Base-by-base conservation (phyloP, 768 basidiomycete genomes). In the Kwoniella sp. region DNA sequence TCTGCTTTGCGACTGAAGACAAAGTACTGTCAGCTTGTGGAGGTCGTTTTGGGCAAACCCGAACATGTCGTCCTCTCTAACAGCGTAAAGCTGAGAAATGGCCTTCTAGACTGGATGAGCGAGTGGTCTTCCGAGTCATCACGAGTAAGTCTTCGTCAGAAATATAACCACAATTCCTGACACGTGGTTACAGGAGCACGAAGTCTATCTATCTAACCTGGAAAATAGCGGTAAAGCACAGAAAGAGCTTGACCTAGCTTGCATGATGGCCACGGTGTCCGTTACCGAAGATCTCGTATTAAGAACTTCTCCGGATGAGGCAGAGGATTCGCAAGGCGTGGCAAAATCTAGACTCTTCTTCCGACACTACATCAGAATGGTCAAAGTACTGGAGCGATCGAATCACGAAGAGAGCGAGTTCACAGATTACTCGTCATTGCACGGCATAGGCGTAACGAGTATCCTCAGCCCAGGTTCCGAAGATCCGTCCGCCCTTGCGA, bases 271-370 rank as follows among this genome's bases (percentile, higher is more conserved):
- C 0, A 78, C 80, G 11, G 86, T 89, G 9, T 85, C 81, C 50
- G 77, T 91, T 11, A 75, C 89, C 32, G 87, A 92, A 60, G 82
- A 84, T 14, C 75, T 93, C 8, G 81, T 84, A 45, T 77, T 95
- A 19, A 78, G 80, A 46, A 77, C 81, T 4, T 74, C 80, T 2
- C 86, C 79, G n/a, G 77, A 74, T 15, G 75, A 80, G 47, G 69
- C 76, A 1, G 80, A 32, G 78, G 81, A 28, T 80, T 81, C 14
- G 82, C 76, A 80, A 22, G 78, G 79, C 0, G 85, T 88, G 65
- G 82, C 83, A 9, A 81, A 87, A 15, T 84, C 87, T 1, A 78
- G 89, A 22, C 72, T 89, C 23, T 92, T 92, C 76, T 84, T 84
- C 63, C 83, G 83, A 46, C 89, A 90, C 63, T 83, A 85, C 25